Conservation (phyloP, 495 filamentous ascomycete genomes). For the Aspergillus leporis region DNA sequence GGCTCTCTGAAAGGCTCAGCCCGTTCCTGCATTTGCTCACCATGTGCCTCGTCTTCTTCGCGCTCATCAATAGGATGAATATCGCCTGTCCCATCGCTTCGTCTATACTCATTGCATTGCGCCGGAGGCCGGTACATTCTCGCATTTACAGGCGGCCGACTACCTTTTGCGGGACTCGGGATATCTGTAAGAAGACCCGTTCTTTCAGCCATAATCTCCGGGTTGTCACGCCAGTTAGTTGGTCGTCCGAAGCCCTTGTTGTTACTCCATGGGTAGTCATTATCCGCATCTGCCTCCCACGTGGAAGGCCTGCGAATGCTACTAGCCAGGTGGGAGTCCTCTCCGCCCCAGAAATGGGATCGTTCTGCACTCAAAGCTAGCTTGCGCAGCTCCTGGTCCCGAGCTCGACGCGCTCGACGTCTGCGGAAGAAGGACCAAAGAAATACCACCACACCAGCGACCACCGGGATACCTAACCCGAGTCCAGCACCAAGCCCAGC, state of each 20-base stretch:
- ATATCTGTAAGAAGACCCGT: constrained; percentile 57
- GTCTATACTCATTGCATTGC: constrained; percentile 48
- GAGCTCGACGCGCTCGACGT: constrained; percentile 42
- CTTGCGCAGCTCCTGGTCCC: constrained; percentile 55
- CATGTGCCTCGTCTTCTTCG: constrained; percentile 61
- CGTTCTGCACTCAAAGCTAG: constrained; percentile 52
- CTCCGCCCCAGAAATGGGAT: constrained; percentile 41
- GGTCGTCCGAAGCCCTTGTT: constrained; percentile 29
- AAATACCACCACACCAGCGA: constrained; percentile 49
- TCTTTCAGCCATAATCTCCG: constrained; percentile 45
- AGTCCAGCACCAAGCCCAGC: constrained; percentile 75
- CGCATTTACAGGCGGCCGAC: constrained; percentile 27
- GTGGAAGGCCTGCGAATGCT: constrained; percentile 37
- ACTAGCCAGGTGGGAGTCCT: constrained; percentile 37
- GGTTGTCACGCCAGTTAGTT: constrained; percentile 31
- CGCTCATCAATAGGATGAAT: constrained; percentile 71
- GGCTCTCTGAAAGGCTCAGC: constrained; percentile 32
- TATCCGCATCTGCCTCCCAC: constrained; percentile 24
- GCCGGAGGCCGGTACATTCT: constrained; percentile 27
- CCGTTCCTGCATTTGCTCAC: constrained; percentile 16
- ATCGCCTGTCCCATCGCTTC: constrained; percentile 46
- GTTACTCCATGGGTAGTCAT: constrained; percentile 39
- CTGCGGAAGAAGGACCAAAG: constrained; percentile 61
- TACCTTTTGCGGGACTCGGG: constrained; percentile 54
- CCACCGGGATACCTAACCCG: constrained; percentile 61